Evolutionary conservation across 345 rosid genomes (phyloP), one percentile per base, ranked within the genome.

Genomic region (Eutrema yunnanense): DNA sequence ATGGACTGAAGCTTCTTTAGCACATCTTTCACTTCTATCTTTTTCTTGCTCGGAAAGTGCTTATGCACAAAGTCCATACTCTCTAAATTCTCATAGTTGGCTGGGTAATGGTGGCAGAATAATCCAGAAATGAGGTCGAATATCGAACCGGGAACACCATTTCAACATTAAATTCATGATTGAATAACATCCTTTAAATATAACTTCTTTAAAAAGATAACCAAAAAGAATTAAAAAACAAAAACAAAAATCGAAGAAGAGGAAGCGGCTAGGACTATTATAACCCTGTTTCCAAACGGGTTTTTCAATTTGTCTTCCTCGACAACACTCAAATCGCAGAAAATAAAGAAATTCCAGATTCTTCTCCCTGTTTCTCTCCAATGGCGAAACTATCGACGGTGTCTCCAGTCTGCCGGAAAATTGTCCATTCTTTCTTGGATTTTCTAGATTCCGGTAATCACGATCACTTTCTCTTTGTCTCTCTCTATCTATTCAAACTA

Each of bases 381-480:
- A 86, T 87, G 91, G 87, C 79, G 66, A 81, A 81, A 70, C 61
- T 89, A 65, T 86, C 80, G 68, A 81, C 90, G 44, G 88, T 87
- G 48, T 84, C 92, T 27, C 87, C 88, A 3, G 57, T 86, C 71
- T 81, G 90, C 67, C 88, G 86, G 51, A 86, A 88, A 53, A 88
- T 92, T 71, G 95, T 85, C 44, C 82, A 77, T 50, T 81, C 95
- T 26, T 92, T 92, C 82, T 30, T 92, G 58, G 86, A 88, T 59
- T 92, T 92, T 78, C 92, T 92, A 11, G 66, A 82, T 79, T 88
- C 89, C 19, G 96, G 97, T 89, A 70, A 54, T 11, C 69, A 4
- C 47, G 9, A 51, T 26, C 55, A 58, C 27, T 42, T 14, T 14
- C 47, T 76, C 52, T 46, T 9, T 38, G 9, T 70, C 36, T 56